Conservation (phyloP, 495 filamentous ascomycete genomes). For the Aspergillus sclerotioniger region DNA sequence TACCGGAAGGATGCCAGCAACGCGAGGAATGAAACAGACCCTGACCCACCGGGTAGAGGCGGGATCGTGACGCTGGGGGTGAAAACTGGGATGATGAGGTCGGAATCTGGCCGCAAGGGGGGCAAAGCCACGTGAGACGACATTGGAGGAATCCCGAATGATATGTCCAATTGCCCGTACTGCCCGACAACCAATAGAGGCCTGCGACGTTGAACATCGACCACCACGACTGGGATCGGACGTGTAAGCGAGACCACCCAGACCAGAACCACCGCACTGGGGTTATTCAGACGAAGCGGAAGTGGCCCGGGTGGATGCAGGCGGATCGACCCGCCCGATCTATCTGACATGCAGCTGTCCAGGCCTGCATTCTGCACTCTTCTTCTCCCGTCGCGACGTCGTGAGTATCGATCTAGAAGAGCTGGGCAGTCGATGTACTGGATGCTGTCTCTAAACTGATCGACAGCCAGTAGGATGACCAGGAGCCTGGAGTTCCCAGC, state of each 20-base stretch:
- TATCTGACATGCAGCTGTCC: neutral
- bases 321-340: conserved; percentile 10
- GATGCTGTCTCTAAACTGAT: too few relatives aligned
- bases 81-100: neutral
- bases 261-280: neutral
- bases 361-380: neutral
- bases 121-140: neutral
- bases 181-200: neutral
- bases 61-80: neutral
- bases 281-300: neutral
- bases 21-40: neutral
- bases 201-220: neutral
- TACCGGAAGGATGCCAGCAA: conserved; percentile 9
- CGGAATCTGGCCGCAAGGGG: conserved; percentile 2
- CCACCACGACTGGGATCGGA: neutral
- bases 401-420: too few relatives aligned
- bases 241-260: neutral
- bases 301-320: conserved; percentile 1
- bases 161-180: neutral
- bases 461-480: too few relatives aligned
- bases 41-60: neutral
- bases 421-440: too few relatives aligned
- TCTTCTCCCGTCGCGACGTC: neutral
- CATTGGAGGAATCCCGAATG: neutral
- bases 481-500: too few relatives aligned